Conservation (phyloP, 2,329 filamentous ascomycete genomes). For the Fusarium subglutinans region DNA sequence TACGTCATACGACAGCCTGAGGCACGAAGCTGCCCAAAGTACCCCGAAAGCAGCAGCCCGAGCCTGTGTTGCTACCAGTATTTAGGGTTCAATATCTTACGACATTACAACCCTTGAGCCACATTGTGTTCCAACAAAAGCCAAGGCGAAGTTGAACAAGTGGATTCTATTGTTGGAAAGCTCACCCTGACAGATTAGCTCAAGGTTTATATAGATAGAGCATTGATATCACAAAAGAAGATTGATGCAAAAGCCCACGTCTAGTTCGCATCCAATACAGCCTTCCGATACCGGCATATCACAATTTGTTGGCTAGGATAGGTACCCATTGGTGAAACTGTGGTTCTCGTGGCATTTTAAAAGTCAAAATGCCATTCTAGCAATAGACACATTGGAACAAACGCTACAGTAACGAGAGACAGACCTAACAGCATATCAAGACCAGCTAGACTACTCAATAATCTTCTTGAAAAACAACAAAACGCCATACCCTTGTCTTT, state of each 20-base stretch:
- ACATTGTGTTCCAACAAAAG: background rate
- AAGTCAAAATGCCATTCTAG: background rate
- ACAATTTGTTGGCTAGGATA: background rate
- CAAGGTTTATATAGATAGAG: slow-evolving; percentile 8
- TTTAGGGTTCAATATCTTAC: background rate
- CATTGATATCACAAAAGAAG: slow-evolving; percentile 14
- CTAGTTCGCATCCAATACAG: background rate
- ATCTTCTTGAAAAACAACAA: background rate
- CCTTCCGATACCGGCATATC: no score
- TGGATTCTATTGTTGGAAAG: background rate
- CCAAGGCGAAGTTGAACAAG: background rate
- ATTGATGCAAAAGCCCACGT: background rate
- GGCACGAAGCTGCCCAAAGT: background rate
- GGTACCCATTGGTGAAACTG: background rate
- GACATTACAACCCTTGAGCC: background rate
- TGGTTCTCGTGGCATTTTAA: background rate
- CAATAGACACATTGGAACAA: background rate
- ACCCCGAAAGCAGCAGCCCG: background rate
- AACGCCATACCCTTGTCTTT: slow-evolving; percentile 21
- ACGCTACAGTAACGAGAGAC: slow-evolving; percentile 24
- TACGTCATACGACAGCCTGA: background rate
- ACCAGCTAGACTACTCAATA: background rate
- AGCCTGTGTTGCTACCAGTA: background rate
- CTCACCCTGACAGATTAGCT: background rate
- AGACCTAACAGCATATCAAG: background rate